These are phyloP conservation scores for Pythium aphanidermatum DNA, from an alignment of 352 stramenopile genomes.

Conservation along the genomic window DNA sequence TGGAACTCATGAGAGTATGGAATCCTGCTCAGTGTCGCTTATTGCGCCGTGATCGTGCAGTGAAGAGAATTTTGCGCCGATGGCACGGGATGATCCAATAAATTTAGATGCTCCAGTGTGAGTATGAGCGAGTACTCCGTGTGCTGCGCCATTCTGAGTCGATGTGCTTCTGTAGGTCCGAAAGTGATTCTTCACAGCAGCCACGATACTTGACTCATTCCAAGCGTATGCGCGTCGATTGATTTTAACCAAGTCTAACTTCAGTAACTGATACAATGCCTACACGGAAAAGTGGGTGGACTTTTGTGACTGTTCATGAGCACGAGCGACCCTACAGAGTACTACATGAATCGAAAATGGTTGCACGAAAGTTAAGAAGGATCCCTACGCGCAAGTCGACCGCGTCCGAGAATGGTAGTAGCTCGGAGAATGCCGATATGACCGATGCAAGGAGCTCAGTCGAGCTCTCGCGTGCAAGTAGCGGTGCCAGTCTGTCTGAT, in stretches of 20 bases:
- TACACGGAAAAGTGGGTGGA: too few species aligned
- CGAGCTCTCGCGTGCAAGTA: too few species aligned
- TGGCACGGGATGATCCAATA: neutral
- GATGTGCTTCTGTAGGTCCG: neutral
- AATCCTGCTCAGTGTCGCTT: too few species aligned
- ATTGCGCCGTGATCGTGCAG: neutral
- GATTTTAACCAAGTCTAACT: neutral
- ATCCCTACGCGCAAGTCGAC: too few species aligned
- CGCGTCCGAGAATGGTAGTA: too few species aligned
- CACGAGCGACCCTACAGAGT: neutral
- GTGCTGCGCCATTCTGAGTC: neutral
- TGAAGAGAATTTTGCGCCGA: constrained; percentile 9
- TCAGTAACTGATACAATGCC: too few species aligned
- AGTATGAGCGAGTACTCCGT: neutral
- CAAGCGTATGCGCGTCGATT: constrained; percentile 36
- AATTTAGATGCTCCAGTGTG: neutral
- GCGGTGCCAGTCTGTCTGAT: too few species aligned
- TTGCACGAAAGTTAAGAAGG: too few species aligned
- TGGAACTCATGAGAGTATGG: too few species aligned
- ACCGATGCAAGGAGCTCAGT: too few species aligned
- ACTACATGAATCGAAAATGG: too few species aligned
- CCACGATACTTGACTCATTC: constrained; percentile 55
- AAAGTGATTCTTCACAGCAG: constrained; percentile 42
- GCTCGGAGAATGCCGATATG: too few species aligned
- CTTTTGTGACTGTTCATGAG: constrained; percentile 10